phyloP scores from a whole-genome alignment of 176 grass and related monocot species.

The Thalia dealbata region DNA sequence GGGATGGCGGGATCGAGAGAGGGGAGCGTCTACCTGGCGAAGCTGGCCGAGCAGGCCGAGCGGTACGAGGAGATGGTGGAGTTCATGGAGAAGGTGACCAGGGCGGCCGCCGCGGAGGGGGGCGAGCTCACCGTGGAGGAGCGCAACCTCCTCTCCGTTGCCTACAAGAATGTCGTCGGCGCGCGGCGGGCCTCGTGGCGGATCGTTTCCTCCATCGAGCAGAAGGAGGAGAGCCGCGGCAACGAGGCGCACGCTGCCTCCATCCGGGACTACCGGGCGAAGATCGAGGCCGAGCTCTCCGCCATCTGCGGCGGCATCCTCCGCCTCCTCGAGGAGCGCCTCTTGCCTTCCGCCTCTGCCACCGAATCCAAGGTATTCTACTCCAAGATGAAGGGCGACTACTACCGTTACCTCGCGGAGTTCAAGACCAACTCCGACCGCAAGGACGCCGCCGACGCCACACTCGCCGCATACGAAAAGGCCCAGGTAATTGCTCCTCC shows the following conservation, averaged over 20 bases:
- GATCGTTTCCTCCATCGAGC: not conserved
- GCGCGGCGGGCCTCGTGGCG: not conserved
- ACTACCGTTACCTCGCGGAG: not conserved
- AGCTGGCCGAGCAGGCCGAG: not conserved
- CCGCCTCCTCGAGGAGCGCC: not conserved
- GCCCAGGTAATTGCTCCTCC: not conserved
- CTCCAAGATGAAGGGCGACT: not conserved
- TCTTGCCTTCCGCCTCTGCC: not conserved
- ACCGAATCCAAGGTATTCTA: not conserved
- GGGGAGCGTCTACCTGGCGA: not conserved
- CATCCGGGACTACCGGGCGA: not conserved
- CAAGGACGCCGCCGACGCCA: not conserved
- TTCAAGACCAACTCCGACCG: not conserved
- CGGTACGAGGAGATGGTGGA: not conserved
- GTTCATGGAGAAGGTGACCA: not conserved
- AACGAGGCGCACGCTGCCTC: not conserved
- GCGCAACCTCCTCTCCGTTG: not conserved
- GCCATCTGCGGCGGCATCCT: not conserved
- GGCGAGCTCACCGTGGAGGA: not conserved
- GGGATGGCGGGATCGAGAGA: not conserved
- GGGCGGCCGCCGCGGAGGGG: not conserved
- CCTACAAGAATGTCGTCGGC: not conserved
- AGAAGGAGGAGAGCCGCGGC: conserved; percentile 1
- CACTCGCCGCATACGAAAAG: not conserved
- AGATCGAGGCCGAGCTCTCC: not conserved